Evolutionary conservation across 1,139 yeast species (phyloP).

Genomic region (Pichia norvegensis): DNA sequence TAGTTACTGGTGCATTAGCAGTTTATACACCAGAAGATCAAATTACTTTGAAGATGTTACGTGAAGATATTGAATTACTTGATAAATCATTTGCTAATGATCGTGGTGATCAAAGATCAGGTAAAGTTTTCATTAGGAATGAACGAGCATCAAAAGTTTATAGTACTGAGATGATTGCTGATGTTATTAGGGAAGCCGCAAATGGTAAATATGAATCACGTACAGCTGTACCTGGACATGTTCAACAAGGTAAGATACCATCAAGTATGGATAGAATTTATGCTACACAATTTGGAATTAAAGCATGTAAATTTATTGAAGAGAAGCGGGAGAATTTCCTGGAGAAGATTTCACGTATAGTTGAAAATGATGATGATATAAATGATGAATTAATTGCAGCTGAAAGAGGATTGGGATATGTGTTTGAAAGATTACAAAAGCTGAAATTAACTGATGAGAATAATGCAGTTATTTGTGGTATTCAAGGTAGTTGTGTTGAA

Average conservation of each 20-base stretch:
- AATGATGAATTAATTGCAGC: slow-evolving; percentile 27
- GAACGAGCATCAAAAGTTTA: slow-evolving; percentile 64
- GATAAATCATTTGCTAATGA: slow-evolving; percentile 63
- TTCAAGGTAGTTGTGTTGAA: slow-evolving; percentile 54
- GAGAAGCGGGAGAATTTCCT: slow-evolving; percentile 22
- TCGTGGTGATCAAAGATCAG: slow-evolving; percentile 74
- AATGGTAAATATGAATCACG: slow-evolving; percentile 64
- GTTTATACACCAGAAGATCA: slow-evolving; percentile 91
- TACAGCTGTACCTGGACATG: slow-evolving; percentile 78
- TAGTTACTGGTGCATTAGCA: slow-evolving; percentile 88
- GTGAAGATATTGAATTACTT: slow-evolving; percentile 67
- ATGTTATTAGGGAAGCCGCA: slow-evolving; percentile 59
- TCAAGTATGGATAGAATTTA: slow-evolving; percentile 69
- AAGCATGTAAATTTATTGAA: slow-evolving; percentile 65
- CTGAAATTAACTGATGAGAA: slow-evolving; percentile 20
- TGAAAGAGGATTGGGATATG: slow-evolving; percentile 28
- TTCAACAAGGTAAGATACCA: slow-evolving; percentile 78
- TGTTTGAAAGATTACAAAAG: slow-evolving; percentile 25
- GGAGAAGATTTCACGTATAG: neutral
- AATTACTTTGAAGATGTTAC: slow-evolving; percentile 61
- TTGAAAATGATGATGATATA: slow-evolving; percentile 26
- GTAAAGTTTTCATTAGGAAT: slow-evolving; percentile 62
- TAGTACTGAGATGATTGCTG: slow-evolving; percentile 59
- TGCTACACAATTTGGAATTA: slow-evolving; percentile 63
- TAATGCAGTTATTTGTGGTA: slow-evolving; percentile 61